Conservation (phyloP, 768 basidiomycete genomes). For the Paxillus ammoniavirescens region DNA sequence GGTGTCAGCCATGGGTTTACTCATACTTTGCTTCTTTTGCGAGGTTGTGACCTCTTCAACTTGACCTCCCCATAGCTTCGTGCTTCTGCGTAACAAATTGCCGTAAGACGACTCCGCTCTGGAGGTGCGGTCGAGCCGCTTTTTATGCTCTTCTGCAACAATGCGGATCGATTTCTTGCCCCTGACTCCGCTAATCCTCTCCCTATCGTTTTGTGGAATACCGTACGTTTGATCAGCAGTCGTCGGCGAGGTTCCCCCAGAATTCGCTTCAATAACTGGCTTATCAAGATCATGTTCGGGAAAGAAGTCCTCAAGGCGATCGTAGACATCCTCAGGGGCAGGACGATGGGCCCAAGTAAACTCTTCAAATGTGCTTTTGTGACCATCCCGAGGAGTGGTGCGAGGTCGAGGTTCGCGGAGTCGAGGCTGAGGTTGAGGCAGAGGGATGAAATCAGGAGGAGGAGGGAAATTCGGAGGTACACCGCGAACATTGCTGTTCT, state of each 20-base stretch:
- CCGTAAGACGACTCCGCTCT: constrained; percentile 52
- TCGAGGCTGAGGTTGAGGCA: constrained; percentile 12
- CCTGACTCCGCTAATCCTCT: constrained; percentile 45
- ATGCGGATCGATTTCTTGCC: constrained; percentile 91
- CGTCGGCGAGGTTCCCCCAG: constrained; percentile 78
- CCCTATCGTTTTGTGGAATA: constrained; percentile 31
- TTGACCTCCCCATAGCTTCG: constrained; percentile 93
- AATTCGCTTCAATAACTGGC: constrained; percentile 86
- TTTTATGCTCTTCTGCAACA: constrained; percentile 87
- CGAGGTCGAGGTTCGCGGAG: constrained; percentile 22
- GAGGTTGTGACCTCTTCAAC: constrained; percentile 90
- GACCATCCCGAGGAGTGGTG: constrained; percentile 27
- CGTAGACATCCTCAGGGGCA: constrained; percentile 88
- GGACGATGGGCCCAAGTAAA: constrained; percentile 89
- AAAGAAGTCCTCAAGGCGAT: constrained; percentile 92
- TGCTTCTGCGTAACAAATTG: constrained; percentile 72
- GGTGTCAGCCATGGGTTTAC: constrained; percentile 51
- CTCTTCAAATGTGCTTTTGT: constrained; percentile 57
- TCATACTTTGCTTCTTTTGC: constrained; percentile 49
- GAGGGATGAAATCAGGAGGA: constrained; percentile 15
- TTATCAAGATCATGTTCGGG: constrained; percentile 95
- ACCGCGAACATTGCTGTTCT: constrained; percentile 13
- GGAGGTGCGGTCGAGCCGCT: constrained; percentile 67
- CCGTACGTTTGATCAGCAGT: constrained; percentile 49
- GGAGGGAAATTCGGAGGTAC: constrained; percentile 19